Base-by-base conservation (phyloP, 2,329 filamentous ascomycete species). In the Ophiocordyceps sinensis region DNA sequence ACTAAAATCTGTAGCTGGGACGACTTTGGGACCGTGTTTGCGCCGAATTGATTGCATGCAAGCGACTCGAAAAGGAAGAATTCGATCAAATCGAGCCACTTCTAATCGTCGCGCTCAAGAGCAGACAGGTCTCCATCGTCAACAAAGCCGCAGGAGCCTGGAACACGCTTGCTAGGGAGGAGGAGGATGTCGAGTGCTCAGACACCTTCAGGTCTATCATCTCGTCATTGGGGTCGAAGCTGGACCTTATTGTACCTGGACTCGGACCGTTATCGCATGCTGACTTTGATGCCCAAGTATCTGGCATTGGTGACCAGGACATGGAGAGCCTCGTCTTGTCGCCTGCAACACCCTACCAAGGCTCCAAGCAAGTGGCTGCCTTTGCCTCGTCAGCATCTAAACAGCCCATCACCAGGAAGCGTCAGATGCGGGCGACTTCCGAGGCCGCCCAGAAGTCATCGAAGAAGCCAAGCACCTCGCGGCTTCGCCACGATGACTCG, bases 401-500 rank as follows among this genome's bases (percentile, higher is more conserved):
- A 38, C 51, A 49, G 23, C 41, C 49, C 26, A 42, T 46, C 28
- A 51, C 51, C 26, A 49, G 50, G 32, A 60, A 59, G 40, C 55
- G 53, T 15, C 52, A 45, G 37, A 47, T 49, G 12, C 53, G 60
- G 37, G 41, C 45, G 14, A 55, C 55, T 14, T 49, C 56, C 3
- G 55, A 55, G 19, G 35, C 42, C 19, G 50, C 44, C n/a, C 38
- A 43, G 15, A 57, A 51, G 38, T 37, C 51, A 26, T 40, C 45
- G 10, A 59, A 57, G 39, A 48, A 50, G 21, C 53, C 46, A 4
- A 53, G 44, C 21, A 74, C 70, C 37, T 66, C 71, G 15, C 74
- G 73, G 44, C 65, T 79, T 26, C 75, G 82, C 29, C 86, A 94
- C 50, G 76, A 94, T 46, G 74, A 93, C 58, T 93, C 85, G 1